Conservation (phyloP, 805 yeast species). For the Komagataella phaffii region DNA sequence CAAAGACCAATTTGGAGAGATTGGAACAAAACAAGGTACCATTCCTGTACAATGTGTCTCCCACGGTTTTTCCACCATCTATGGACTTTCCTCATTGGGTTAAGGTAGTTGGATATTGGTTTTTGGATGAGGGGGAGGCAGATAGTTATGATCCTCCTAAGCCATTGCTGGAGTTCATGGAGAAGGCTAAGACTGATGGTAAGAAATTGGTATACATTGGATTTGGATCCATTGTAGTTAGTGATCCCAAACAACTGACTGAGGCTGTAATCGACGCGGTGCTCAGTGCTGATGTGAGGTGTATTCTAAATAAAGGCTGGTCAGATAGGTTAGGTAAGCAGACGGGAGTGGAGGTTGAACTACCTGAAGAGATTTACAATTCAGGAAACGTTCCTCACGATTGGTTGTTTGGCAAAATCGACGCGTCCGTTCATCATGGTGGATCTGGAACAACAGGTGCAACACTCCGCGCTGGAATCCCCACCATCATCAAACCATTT, state of each 20-base stretch:
- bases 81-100: conserved; percentile 93
- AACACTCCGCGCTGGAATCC: conserved; percentile 70
- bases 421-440: conserved; percentile 95
- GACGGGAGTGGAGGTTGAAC: conserved; percentile 24
- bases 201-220: conserved; percentile 85
- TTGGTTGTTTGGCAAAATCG: conserved; percentile 82
- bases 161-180: conserved; percentile 44
- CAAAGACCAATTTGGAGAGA: conserved; percentile 53
- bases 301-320: conserved; percentile 92
- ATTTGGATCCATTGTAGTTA: conserved; percentile 89
- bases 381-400: conserved; percentile 80
- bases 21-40: conserved; percentile 76
- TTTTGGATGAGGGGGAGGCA: conserved; percentile 52
- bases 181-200: conserved; percentile 39
- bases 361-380: conserved; percentile 59
- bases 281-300: conserved; percentile 63
- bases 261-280: conserved; percentile 72
- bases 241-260: conserved; percentile 69
- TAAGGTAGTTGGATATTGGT: conserved; percentile 95
- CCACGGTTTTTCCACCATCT: conserved; percentile 81
- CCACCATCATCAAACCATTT: conserved; percentile 86
- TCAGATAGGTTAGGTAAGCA: conserved; percentile 52
- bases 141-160: conserved; percentile 44
- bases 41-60: conserved; percentile 80
- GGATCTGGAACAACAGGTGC: conserved; percentile 98